phyloP scores from a whole-genome alignment of 257 asterid species.

The Solanum bulbocastanum region DNA sequence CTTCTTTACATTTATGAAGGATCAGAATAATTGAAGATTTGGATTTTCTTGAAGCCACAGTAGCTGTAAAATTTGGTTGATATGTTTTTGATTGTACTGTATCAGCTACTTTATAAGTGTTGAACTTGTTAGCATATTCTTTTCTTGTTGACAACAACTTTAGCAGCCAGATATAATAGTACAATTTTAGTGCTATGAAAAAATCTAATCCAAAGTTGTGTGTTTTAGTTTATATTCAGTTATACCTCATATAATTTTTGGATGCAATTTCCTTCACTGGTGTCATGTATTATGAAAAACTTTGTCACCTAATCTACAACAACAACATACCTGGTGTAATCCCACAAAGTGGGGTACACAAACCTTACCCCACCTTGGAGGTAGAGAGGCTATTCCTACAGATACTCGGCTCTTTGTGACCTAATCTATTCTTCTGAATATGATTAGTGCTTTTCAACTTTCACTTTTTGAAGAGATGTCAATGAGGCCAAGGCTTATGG shows the following conservation, averaged over 20 bases:
- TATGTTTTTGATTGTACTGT: neutral
- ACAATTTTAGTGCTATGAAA: neutral
- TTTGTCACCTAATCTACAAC: neutral
- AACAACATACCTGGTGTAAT: neutral
- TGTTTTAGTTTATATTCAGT: neutral
- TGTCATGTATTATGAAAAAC: neutral
- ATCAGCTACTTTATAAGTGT: neutral
- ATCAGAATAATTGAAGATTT: neutral
- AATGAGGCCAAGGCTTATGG: neutral
- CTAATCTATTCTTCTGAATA: neutral
- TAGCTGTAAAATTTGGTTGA: neutral
- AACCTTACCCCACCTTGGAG: neutral
- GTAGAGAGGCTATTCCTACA: neutral
- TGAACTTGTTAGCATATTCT: neutral
- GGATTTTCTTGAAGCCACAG: neutral
- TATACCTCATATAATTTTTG: neutral
- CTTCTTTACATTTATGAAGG: neutral
- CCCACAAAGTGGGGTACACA: neutral
- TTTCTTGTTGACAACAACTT: neutral
- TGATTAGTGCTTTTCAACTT: neutral
- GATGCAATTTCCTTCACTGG: neutral
- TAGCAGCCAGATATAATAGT: neutral
- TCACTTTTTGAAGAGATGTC: neutral
- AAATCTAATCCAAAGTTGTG: neutral
- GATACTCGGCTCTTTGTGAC: neutral